phyloP scores from a whole-genome alignment of 2,329 filamentous ascomycete genomes.

The Xylariaceae sp. region DNA sequence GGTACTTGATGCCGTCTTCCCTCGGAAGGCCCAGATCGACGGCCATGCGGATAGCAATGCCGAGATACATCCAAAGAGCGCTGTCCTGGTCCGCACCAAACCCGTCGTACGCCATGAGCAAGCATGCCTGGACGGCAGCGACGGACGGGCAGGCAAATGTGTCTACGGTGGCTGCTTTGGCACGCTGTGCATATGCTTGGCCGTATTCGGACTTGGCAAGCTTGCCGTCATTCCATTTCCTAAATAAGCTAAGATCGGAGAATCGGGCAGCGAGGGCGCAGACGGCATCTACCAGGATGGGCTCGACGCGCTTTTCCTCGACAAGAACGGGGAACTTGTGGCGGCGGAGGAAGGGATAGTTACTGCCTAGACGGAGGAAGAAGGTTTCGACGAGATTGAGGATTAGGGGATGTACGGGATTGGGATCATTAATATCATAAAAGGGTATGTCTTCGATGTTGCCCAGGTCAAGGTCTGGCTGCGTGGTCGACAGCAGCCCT shows the following conservation, averaged over 20 bases:
- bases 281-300: conserved; percentile 81
- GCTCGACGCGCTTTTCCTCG: conserved; percentile 74
- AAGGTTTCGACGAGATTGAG: conserved; percentile 74
- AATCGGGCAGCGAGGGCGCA: conserved; percentile 80
- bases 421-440: conserved; percentile 69
- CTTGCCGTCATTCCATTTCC: conserved; percentile 46
- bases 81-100: conserved; percentile 87
- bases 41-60: conserved; percentile 79
- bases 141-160: conserved; percentile 79
- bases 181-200: conserved; percentile 72
- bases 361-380: conserved; percentile 77
- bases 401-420: conserved; percentile 70
- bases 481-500: conserved; percentile 39
- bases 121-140: conserved; percentile 75
- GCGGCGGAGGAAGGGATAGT: conserved; percentile 75
- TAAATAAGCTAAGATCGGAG: conserved; percentile 57
- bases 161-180: conserved; percentile 77
- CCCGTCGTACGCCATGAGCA: conserved; percentile 82
- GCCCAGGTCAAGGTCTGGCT: conserved; percentile 42
- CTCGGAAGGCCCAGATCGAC: conserved; percentile 80
- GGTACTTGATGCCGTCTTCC: conserved; percentile 65
- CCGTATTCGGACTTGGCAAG: conserved; percentile 64
- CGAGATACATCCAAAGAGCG: conserved; percentile 90
- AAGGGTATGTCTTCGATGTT: conserved; percentile 58
- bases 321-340: conserved; percentile 70